Percentiles rank a stretch among this genome's conserved stretches.
Conservation (phyloP, 2,329 filamentous ascomycete species). For the Aspergillus floridensis region DNA sequence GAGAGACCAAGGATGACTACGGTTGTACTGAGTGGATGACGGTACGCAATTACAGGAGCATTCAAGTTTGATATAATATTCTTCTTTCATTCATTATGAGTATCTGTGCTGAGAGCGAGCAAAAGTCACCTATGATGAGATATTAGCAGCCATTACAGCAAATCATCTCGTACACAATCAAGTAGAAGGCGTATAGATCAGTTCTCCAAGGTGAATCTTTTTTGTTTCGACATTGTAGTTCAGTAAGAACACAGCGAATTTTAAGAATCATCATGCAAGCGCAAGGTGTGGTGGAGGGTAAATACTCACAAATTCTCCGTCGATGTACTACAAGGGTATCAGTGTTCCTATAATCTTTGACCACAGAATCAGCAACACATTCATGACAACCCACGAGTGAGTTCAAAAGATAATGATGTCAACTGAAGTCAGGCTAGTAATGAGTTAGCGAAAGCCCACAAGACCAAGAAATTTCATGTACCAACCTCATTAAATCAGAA, state of each 20-base stretch:
- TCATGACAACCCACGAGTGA: slow-evolving; percentile 23
- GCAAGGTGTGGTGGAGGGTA: slow-evolving; percentile 1
- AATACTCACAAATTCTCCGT: slow-evolving; percentile 23
- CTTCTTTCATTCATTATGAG: neutral
- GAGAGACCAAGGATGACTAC: neutral
- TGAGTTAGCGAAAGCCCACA: slow-evolving; percentile 31
- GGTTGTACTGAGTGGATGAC: neutral
- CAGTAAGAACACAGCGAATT: slow-evolving; percentile 66
- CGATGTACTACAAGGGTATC: slow-evolving; percentile 1
- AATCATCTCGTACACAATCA: neutral
- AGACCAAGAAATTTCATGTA: slow-evolving; percentile 7
- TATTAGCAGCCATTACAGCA: slow-evolving; percentile 26
- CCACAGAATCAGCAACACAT: slow-evolving; percentile 28
- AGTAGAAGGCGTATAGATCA: slow-evolving; percentile 41
- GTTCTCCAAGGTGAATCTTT: slow-evolving; percentile 64
- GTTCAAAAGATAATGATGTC: slow-evolving; percentile 29
- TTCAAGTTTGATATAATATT: neutral
- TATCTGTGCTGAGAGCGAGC: neutral
- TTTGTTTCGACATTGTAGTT: slow-evolving; percentile 58
- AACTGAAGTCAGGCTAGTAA: slow-evolving; percentile 42
- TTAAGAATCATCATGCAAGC: slow-evolving; percentile 56
- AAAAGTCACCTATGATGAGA: slow-evolving; percentile 11
- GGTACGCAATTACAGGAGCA: slow-evolving; percentile 5
- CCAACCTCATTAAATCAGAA: slow-evolving; percentile 70
- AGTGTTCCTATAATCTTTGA: slow-evolving; percentile 17